Evolutionary conservation across 768 basidiomycete species (phyloP).

Genomic region (Naganishia friedmannii): DNA sequence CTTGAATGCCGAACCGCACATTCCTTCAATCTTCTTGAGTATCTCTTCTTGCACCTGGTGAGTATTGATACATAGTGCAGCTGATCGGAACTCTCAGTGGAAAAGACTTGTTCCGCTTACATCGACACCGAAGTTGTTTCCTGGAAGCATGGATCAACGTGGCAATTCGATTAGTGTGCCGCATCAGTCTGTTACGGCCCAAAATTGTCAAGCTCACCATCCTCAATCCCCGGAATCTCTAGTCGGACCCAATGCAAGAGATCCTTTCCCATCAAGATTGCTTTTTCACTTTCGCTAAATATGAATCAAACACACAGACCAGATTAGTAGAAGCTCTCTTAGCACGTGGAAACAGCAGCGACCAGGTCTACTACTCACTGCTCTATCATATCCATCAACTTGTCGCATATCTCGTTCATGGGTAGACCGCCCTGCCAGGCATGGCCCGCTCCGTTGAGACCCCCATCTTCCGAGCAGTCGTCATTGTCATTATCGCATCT

Average conservation of each 20-base stretch:
- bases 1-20: neutral
- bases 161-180: no score
- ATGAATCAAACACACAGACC: neutral
- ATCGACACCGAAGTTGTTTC: conserved; percentile 29
- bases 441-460: neutral
- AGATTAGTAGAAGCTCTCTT: no score
- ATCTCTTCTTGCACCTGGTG: conserved; percentile 24
- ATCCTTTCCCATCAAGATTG: neutral
- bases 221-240: conserved; percentile 26
- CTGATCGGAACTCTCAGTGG: no score
- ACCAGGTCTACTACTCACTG: neutral
- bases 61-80: no score
- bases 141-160: neutral
- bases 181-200: neutral
- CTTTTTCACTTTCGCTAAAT: conserved; percentile 20
- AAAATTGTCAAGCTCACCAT: neutral
- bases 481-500: neutral
- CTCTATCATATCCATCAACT: conserved; percentile 9
- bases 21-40: neutral
- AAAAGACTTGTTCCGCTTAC: neutral
- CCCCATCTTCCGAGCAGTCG: neutral
- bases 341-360: no score
- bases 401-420: neutral
- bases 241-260: conserved; percentile 18
- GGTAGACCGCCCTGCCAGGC: neutral